A percentile compares a stretch with the other conserved stretches of the same genome.
phyloP scores from a whole-genome alignment of 306 rosid species.

The Dalbergia cochinchinensis region DNA sequence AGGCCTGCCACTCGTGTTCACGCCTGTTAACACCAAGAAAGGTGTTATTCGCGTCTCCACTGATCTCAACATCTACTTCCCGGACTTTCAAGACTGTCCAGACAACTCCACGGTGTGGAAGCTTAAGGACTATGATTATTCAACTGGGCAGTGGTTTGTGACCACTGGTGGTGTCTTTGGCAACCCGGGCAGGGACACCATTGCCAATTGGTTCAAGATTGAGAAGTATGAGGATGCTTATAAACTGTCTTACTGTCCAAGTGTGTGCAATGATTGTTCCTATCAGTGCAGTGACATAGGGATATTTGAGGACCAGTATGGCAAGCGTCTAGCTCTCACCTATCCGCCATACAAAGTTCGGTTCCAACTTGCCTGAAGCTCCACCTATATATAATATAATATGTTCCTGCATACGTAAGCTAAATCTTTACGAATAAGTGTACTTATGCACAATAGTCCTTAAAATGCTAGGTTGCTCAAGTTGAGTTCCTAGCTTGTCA shows the following conservation, averaged over 20 bases:
- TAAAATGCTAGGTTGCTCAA: not conserved
- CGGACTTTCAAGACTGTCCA: not conserved
- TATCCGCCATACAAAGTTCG: slow-evolving; percentile 15
- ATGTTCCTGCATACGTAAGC: too few relatives aligned
- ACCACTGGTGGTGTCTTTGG: slow-evolving; percentile 47
- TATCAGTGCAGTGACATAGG: slow-evolving; percentile 56
- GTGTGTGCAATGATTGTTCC: slow-evolving; percentile 52
- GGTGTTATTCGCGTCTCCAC: not conserved
- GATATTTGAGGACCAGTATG: not conserved
- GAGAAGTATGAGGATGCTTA: slow-evolving; percentile 47
- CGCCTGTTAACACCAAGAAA: slow-evolving; percentile 17
- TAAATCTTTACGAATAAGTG: too few relatives aligned
- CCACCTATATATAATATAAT: too few relatives aligned
- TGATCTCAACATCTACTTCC: slow-evolving; percentile 45
- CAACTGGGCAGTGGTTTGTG: slow-evolving; percentile 41
- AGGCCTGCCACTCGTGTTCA: not conserved
- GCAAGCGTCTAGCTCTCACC: slow-evolving; percentile 31
- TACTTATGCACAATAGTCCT: not conserved
- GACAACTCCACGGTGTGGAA: slow-evolving; percentile 44
- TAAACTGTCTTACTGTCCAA: slow-evolving; percentile 63
- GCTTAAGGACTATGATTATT: slow-evolving; percentile 29
- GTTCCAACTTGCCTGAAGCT: not conserved
- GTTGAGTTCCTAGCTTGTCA: not conserved
- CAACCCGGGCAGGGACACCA: slow-evolving; percentile 41
- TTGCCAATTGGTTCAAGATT: slow-evolving; percentile 44